Percentiles rank a stretch among this genome's conserved stretches.
These are phyloP conservation scores for Alternaria consortialis DNA, from an alignment of 2,329 filamentous ascomycete genomes.

Conservation along the genomic window DNA sequence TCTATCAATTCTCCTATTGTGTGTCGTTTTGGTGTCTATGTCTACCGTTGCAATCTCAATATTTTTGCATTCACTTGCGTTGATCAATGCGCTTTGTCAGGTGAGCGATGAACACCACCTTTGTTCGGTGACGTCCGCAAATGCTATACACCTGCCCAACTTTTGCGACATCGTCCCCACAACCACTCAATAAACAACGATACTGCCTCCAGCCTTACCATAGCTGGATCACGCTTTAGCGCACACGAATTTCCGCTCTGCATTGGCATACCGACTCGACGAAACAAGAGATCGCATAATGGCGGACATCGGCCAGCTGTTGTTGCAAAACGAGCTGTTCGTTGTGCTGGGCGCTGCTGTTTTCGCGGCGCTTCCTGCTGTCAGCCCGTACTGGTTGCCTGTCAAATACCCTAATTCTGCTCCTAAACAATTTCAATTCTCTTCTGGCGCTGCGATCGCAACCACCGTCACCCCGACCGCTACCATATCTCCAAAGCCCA, in stretches of 20 bases:
- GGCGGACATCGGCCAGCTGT: not conserved
- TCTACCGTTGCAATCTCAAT: not conserved
- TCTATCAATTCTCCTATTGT: not conserved
- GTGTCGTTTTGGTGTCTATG: not conserved
- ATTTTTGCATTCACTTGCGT: conserved; percentile 3
- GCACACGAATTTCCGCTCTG: not conserved
- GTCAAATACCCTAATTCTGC: not conserved
- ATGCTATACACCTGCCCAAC: not conserved
- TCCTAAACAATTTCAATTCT: not conserved
- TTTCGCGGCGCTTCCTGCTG: not conserved
- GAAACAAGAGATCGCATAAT: not conserved
- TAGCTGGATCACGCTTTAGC: not conserved
- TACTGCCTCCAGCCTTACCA: not conserved
- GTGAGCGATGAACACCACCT: not conserved
- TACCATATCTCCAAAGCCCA: not conserved
- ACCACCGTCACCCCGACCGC: not conserved
- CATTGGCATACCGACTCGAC: not conserved
- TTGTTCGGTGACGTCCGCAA: conserved; percentile 1
- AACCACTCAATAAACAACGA: not conserved
- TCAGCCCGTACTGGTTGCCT: not conserved
- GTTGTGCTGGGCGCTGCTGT: not conserved
- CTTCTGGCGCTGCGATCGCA: not conserved
- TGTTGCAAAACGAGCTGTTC: conserved; percentile 4
- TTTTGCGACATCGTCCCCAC: not conserved
- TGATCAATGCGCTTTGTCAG: conserved; percentile 3